Base-by-base conservation (phyloP, 768 basidiomycete genomes). In the Lactarius psammicola region DNA sequence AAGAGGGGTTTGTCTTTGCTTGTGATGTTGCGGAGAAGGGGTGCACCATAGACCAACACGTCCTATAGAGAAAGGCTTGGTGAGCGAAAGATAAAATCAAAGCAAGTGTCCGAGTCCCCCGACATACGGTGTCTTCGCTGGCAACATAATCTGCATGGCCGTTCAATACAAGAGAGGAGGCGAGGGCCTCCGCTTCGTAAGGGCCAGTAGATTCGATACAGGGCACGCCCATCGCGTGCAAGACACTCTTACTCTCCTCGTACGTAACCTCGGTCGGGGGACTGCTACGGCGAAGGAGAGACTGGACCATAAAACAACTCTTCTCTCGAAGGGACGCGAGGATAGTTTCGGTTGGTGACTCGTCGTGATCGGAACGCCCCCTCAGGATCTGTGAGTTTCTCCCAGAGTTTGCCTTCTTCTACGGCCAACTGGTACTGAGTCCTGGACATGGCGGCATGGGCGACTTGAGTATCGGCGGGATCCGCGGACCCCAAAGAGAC, bases 141-240 rank as follows among this genome's bases (percentile, higher is more conserved):
- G 85, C 91, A 23, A 96, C 95, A 72, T 85, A 94, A 76, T 97
- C 94, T 0, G 92, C 94, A 54, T 81, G 72, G 2, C 95, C 94
- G 33, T 83, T 78, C 18, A 86, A 71, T 13, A 92, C 93, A 44
- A 96, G 79, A 9, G 89, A 82, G 6, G 90, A 84, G 0, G 94
- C 94, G 38, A 96, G 76, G 0, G 90, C 93, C 75, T 97, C 95
- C 1, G 89, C 95, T 74, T 97, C 95, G 63, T 83, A 87, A 0
- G 88, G 83, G 0, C 87, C 87, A 0, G 79, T 78, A 10, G 88
- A 78, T 20, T 90, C 84, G 34, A 95, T 74, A 70, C 87, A 89
- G 0, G 88, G 88, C 2, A 95, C 81, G n/a, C 94, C 94, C 89
- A 95, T 90, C 0, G 89, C 87, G 28, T 74, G 71, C 9, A 96